Conservation (phyloP, 352 stramenopile species). For the Pythium angustatum region DNA sequence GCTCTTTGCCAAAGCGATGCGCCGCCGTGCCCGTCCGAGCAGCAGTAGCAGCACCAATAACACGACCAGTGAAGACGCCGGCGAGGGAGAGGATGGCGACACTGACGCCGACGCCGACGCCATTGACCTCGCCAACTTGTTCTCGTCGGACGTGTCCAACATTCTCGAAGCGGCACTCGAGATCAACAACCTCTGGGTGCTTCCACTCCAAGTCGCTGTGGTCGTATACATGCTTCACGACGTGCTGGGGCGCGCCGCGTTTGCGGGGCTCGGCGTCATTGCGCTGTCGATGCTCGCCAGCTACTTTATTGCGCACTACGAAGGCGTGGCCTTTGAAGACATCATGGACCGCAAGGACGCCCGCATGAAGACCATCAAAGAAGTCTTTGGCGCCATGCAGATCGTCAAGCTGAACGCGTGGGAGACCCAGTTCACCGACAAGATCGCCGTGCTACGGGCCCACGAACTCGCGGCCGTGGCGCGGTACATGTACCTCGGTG, state of each 20-base stretch:
- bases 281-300: slow-evolving; percentile 11
- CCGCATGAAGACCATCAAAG: slow-evolving; percentile 41
- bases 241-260: slow-evolving; percentile 20
- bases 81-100: slow-evolving; percentile 11
- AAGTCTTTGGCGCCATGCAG: slow-evolving; percentile 55
- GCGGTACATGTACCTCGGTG: slow-evolving; percentile 56
- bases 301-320: slow-evolving; percentile 14
- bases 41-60: no score
- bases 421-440: slow-evolving; percentile 82
- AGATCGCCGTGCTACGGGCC: slow-evolving; percentile 81
- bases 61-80: no score
- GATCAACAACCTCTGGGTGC: slow-evolving; percentile 36
- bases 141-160: slow-evolving; percentile 87
- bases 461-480: slow-evolving; percentile 62
- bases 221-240: slow-evolving; percentile 30
- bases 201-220: slow-evolving; percentile 30
- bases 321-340: slow-evolving; percentile 6
- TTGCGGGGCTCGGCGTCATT: slow-evolving; percentile 31
- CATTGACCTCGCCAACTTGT: slow-evolving; percentile 92
- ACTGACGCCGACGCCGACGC: background rate
- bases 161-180: slow-evolving; percentile 38
- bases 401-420: slow-evolving; percentile 92
- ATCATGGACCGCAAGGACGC: slow-evolving; percentile 34
- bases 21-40: no score
- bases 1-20: slow-evolving; percentile 36